Evolutionary conservation across 768 basidiomycete species (phyloP), one percentile per base, ranked within the genome.

Genomic region (Lentinula lateritia): DNA sequence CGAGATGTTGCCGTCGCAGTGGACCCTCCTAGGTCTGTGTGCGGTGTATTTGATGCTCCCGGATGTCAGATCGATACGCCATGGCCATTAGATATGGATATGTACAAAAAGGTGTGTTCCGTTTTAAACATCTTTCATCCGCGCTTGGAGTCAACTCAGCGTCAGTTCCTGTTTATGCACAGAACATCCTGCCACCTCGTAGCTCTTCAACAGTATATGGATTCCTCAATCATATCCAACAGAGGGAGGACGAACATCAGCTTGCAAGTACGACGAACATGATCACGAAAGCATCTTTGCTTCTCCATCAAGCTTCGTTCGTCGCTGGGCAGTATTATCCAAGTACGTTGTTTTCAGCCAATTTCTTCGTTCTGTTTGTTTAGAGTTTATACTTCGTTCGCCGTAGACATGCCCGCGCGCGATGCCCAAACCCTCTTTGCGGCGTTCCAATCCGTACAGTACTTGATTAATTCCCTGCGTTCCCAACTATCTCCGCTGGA

Each of bases 231-330:
- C 76, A 76, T 43, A 35, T 71, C 70, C 48, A 67, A 65, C 53
- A 73, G 69, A 54, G 71, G n/a, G 39, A 58, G 28, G 41, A 48
- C 34, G 50, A 52, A 12, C 23, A 52, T 45, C 59, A 74, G 50
- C 76, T 73, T 45, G 66, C 72, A 39, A 77, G 76, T 28, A 70
- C 76, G 10, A 73, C 76, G 20, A 74, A 81, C 1, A 67, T 83
- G 66, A 73, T 76, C 52, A 77, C 77, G 60, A 86, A 87, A 64
- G 84, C 85, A 0, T 76, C 81, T 6, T 78, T 85, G 23, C 71
- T 88, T 45, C 82, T 86, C 60, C 86, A 86, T 65, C 77, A 80
- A 23, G 82, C 87, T 8, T 75, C 81, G 7, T 79, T 81, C 52
- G 71, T 89, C 16, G 78, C 80, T 6, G 80, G 78, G 6, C 78